Base-by-base conservation (phyloP, 2,329 filamentous ascomycete species). In the Colletotrichum sp. region DNA sequence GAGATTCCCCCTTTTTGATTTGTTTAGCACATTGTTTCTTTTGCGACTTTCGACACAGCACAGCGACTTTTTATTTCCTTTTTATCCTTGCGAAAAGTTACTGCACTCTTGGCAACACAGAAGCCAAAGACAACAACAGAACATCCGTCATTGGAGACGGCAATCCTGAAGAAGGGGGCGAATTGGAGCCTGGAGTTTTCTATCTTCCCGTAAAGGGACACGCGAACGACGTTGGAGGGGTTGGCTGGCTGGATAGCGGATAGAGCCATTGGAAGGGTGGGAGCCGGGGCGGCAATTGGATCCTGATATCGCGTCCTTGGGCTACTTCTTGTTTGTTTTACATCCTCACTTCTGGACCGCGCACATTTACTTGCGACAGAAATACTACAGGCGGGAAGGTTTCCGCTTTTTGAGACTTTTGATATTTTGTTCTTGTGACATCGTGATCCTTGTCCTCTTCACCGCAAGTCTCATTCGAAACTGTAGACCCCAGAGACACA, bases 151-250 rank as follows among this genome's bases (percentile, higher is more conserved):
- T 52, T 52, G 27, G 36, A 63, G 68, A 63, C 68, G 68, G 57
- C n/a, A 27, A 34, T 13, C 59, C 28, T 63, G 52, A 36, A n/a
- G 32, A 52, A 59, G 27, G 39, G 28, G 64, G 74, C 64, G 57
- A 76, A 69, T 8, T 19, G 74, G 74, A 68, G 74, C 74, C 9
- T 19, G 74, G 74, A 76, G 74, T 74, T 74, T 66, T 65, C 28
- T 64, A 28, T 65, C 57, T 72, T 52, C 55, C 39, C 73, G 39
- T 19, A n/a, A n/a, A n/a, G 66, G 52, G 36, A 67, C 59, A 66
- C 65, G 34, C 60, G 48, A 48, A 28, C 55, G 30, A 27, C 16
- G 30, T 52, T 34, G 19, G 57, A 30, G 30, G 19, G 16, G 16
- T 22, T 61, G 15, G 30, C 6, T 48, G 11, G 32, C 28, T 63